A percentile compares a stretch with the other conserved stretches of the same genome.
Conservation (phyloP, 495 filamentous ascomycete species). For the Delitschia confertaspora region DNA sequence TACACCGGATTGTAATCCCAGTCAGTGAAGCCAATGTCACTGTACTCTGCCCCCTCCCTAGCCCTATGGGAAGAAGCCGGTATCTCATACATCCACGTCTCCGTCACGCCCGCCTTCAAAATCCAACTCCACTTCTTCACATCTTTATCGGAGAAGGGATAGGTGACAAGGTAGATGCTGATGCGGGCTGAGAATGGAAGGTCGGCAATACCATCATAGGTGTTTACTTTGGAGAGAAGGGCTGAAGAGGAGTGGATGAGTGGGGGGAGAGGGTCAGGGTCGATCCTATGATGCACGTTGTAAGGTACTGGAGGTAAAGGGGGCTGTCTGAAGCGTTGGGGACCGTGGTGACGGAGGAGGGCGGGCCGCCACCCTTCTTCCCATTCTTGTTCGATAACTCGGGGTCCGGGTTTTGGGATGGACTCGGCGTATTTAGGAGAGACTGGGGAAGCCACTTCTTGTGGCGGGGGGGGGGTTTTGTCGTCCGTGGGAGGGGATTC, state of each 20-base stretch:
- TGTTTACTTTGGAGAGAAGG: constrained; percentile 4
- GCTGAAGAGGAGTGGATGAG: constrained; percentile 1
- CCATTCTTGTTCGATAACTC: too few species aligned
- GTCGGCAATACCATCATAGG: constrained; percentile 14
- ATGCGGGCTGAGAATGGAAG: constrained; percentile 5
- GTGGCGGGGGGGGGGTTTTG: too few species aligned
- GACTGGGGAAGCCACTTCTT: too few species aligned
- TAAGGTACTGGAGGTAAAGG: background rate
- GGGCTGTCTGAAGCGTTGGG: background rate
- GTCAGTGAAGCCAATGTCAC: background rate
- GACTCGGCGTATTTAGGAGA: constrained; percentile 1
- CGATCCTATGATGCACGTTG: background rate
- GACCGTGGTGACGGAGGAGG: background rate
- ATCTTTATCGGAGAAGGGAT: constrained; percentile 13
- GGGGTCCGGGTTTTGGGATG: constrained; percentile 1
- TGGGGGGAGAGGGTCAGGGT: constrained; percentile 2
- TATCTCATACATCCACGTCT: constrained; percentile 1
- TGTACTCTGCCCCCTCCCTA: background rate
- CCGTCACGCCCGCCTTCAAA: constrained; percentile 6
- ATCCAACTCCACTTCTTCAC: constrained; percentile 18
- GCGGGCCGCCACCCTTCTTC: too few species aligned
- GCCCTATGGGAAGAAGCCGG: too few species aligned
- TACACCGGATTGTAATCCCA: background rate
- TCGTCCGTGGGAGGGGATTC: background rate
- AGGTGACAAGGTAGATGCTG: constrained; percentile 13